Conservation (phyloP, 768 basidiomycete genomes). For the Chalciporus chontae region DNA sequence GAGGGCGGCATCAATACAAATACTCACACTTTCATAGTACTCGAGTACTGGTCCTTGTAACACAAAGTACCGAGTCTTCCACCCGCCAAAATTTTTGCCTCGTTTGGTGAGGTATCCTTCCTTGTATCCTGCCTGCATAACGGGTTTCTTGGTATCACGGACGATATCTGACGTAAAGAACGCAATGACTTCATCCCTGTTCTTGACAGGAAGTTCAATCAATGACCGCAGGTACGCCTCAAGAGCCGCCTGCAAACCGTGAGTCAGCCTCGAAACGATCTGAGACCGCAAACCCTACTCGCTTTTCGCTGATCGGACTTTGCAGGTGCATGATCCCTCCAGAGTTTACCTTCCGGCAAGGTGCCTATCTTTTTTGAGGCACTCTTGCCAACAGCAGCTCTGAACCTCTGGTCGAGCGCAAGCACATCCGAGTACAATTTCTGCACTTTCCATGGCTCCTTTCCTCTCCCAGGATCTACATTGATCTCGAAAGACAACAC, state of each 20-base stretch:
- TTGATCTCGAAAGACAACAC: constrained; percentile 83
- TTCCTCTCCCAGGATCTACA: constrained; percentile 68
- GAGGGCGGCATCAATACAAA: constrained; percentile 5
- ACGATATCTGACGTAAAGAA: constrained; percentile 92
- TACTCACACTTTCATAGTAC: constrained; percentile 94
- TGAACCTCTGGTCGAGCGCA: constrained; percentile 78
- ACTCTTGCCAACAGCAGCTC: constrained; percentile 52
- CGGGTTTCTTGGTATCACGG: constrained; percentile 69
- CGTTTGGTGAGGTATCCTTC: constrained; percentile 95
- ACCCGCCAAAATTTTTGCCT: constrained; percentile 96
- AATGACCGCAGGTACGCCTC: constrained; percentile 86
- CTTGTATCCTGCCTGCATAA: constrained; percentile 80
- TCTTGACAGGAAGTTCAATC: constrained; percentile 77
- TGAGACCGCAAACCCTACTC: constrained; percentile 20
- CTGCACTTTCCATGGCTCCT: constrained; percentile 80
- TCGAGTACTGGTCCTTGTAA: constrained; percentile 86
- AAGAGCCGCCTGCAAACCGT: constrained; percentile 53
- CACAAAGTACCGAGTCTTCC: constrained; percentile 96
- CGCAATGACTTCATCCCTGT: constrained; percentile 84
- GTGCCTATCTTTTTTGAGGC: constrained; percentile 73
- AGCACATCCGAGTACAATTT: constrained; percentile 93
- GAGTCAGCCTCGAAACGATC: constrained; percentile 7
- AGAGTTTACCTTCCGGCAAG: constrained; percentile 89
- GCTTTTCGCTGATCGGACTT: constrained; percentile 97
- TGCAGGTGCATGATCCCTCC: constrained; percentile 96